These are phyloP conservation scores for Hypoxylon sp. DNA, from an alignment of 2,329 filamentous ascomycete species.

Conservation along the genomic window DNA sequence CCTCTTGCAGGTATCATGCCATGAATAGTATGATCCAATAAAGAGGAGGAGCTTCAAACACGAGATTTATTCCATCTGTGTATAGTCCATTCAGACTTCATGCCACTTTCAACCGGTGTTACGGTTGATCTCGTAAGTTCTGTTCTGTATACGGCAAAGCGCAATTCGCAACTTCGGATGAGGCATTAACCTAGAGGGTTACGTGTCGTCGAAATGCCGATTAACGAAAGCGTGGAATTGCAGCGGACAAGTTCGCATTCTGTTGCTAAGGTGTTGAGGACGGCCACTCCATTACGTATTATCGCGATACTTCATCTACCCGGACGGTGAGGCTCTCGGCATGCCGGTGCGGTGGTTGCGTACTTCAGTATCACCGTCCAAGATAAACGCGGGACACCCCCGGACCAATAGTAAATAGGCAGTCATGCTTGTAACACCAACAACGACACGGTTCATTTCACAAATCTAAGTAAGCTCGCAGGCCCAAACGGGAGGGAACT, in stretches of 20 bases:
- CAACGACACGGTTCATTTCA: conserved; percentile 2
- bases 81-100: conserved; percentile 4
- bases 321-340: conserved; percentile 27
- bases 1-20: background rate
- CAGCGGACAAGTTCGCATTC: background rate
- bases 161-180: background rate
- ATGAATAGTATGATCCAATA: conserved; percentile 19
- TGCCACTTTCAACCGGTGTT: background rate
- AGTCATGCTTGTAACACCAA: conserved; percentile 13
- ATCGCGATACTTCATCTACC: background rate
- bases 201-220: background rate
- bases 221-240: background rate
- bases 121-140: background rate
- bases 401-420: conserved; percentile 20
- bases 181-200: no score
- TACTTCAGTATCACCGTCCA: conserved; percentile 13
- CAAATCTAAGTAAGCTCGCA: background rate
- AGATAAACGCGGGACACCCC: conserved; percentile 9
- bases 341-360: background rate
- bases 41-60: conserved; percentile 6
- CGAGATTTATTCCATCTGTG: conserved; percentile 10
- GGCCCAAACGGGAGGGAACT: background rate
- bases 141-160: background rate
- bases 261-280: background rate
- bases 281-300: background rate